A percentile compares a stretch with the other conserved stretches of the same genome.
These are phyloP conservation scores for Piedraia hortae DNA, from an alignment of 2,329 filamentous ascomycete species.

Conservation along the genomic window DNA sequence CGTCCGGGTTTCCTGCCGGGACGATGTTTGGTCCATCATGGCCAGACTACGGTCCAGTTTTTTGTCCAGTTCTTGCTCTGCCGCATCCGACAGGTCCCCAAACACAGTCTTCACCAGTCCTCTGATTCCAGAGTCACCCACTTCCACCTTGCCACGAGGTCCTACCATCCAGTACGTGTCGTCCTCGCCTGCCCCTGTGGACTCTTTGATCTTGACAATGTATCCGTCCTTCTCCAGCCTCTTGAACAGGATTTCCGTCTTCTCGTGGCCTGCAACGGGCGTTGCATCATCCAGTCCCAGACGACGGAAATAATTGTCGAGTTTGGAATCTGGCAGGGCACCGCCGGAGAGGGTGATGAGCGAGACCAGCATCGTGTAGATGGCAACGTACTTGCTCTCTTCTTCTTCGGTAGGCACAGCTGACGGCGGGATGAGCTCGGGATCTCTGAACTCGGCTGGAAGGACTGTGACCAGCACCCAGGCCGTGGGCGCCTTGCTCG, in stretches of 20 bases:
- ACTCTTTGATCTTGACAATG: constrained; percentile 45
- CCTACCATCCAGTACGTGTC: constrained; percentile 61
- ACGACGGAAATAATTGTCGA: constrained; percentile 46
- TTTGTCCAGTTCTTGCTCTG: constrained; percentile 9
- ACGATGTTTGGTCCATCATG: too few relatives aligned
- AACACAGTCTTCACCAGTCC: constrained; percentile 35
- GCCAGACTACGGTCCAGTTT: constrained; percentile 12
- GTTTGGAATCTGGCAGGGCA: constrained; percentile 45
- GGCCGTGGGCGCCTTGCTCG: constrained; percentile 14
- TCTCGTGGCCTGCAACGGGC: constrained; percentile 25
- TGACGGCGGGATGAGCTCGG: constrained; percentile 39
- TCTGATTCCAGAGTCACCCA: constrained; percentile 49
- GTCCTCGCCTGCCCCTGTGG: constrained; percentile 36
- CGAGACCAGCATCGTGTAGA: constrained; percentile 57
- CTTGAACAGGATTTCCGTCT: constrained; percentile 46
- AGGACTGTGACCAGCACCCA: constrained; percentile 57
- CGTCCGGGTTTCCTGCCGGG: too few relatives aligned
- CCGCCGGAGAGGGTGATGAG: constrained; percentile 49
- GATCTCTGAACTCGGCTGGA: constrained; percentile 34
- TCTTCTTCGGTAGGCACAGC: constrained; percentile 33
- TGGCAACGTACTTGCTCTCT: constrained; percentile 54
- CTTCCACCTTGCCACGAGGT: constrained; percentile 58
- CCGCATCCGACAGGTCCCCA: constrained; percentile 12
- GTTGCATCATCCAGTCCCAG: constrained; percentile 52
- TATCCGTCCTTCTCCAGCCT: constrained; percentile 63